A percentile compares a stretch with the other conserved stretches of the same genome.
Conservation (phyloP, 2,329 filamentous ascomycete genomes). For the Podosphaera leucotricha region DNA sequence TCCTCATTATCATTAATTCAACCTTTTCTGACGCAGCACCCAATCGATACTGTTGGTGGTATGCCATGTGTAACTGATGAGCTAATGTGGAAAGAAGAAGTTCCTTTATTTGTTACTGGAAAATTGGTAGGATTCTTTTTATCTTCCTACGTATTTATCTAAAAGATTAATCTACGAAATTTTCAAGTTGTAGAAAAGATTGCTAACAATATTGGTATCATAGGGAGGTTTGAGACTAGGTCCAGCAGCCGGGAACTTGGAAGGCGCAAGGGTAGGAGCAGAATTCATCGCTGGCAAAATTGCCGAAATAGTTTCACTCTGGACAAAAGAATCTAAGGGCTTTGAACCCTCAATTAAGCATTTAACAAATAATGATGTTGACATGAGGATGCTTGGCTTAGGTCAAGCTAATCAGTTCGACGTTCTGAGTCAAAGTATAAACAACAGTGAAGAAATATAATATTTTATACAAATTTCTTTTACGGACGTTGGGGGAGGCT, state of each 20-base stretch:
- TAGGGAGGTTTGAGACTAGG: constrained; percentile 40
- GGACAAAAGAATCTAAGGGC: not conserved
- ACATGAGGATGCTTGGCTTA: constrained; percentile 9
- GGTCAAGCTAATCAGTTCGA: constrained; percentile 11
- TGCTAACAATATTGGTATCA: not conserved
- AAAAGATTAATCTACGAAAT: not conserved
- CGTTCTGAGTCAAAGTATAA: not conserved
- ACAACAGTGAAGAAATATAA: not conserved
- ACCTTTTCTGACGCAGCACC: constrained; percentile 32
- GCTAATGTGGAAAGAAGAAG: constrained; percentile 48
- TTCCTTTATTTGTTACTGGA: constrained; percentile 51
- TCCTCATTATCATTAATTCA: constrained; percentile 34
- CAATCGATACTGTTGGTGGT: constrained; percentile 37
- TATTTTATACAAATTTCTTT: no score
- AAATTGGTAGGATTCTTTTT: constrained; percentile 19
- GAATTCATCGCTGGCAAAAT: constrained; percentile 27
- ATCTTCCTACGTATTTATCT: no score
- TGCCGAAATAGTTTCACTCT: constrained; percentile 4
- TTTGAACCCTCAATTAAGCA: not conserved
- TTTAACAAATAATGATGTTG: constrained; percentile 5
- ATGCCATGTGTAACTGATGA: constrained; percentile 55
- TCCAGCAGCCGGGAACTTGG: constrained; percentile 49
- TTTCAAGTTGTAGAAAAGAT: not conserved
- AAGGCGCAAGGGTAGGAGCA: constrained; percentile 47
- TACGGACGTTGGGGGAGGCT: no score